Evolutionary conservation across 2,329 filamentous ascomycete genomes (phyloP).

Genomic region (Xylariaceae sp.): DNA sequence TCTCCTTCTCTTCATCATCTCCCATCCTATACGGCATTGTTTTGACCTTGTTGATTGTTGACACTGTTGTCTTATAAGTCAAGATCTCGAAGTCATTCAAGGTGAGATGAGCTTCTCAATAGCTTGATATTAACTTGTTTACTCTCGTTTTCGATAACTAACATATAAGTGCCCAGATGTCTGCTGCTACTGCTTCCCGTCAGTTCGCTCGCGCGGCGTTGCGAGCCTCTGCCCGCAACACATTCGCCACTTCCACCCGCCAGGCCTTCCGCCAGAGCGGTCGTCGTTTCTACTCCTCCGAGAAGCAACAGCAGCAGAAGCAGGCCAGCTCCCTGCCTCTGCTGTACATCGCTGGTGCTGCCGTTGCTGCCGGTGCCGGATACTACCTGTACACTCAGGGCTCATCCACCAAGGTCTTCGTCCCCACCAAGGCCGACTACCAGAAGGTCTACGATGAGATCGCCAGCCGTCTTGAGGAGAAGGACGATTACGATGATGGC

Average conservation of each 20-base stretch:
- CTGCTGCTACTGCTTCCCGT: conserved; percentile 42
- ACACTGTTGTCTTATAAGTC: not conserved
- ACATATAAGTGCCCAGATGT: conserved; percentile 34
- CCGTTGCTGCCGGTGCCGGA: conserved; percentile 56
- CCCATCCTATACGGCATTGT: not conserved
- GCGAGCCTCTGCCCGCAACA: conserved; percentile 53
- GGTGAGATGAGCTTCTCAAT: not conserved
- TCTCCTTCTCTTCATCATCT: not conserved
- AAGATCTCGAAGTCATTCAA: conserved; percentile 1
- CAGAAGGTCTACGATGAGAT: conserved; percentile 92
- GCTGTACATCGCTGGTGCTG: conserved; percentile 55
- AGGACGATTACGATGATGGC: conserved; percentile 94
- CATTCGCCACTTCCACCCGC: conserved; percentile 55
- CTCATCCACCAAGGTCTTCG: conserved; percentile 55
- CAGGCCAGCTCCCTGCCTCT: conserved; percentile 43
- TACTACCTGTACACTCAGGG: conserved; percentile 60
- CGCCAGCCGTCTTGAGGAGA: conserved; percentile 72
- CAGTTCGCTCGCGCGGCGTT: conserved; percentile 55
- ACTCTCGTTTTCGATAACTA: conserved; percentile 1
- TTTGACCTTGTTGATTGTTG: not conserved
- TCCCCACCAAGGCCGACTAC: conserved; percentile 79
- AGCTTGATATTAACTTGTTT: too few species aligned
- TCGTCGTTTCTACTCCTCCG: conserved; percentile 75
- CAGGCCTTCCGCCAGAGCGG: conserved; percentile 68
- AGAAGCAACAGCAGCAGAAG: conserved; percentile 56